Evolutionary conservation across 1,284 basidiomycete genomes (phyloP).

Genomic region (Porodaedalea pini): DNA sequence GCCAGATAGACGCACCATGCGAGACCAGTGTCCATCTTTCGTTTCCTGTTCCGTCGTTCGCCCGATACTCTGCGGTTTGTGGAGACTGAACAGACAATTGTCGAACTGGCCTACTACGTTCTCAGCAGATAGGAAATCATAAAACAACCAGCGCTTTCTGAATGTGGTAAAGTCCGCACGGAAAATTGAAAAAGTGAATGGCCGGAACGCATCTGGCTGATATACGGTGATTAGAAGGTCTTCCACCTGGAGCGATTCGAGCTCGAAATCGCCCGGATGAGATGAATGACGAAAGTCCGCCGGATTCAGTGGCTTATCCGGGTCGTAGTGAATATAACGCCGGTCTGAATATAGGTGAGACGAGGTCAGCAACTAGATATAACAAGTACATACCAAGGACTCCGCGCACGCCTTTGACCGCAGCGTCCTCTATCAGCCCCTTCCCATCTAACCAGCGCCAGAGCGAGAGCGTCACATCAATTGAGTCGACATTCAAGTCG

Average conservation of each 20-base stretch:
- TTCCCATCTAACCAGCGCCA: constrained; percentile 95
- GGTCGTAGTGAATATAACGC: constrained; percentile 86
- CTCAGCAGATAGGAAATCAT: constrained; percentile 88
- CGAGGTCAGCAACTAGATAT: not conserved
- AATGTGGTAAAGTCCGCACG: constrained; percentile 85
- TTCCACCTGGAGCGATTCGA: constrained; percentile 86
- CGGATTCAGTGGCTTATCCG: constrained; percentile 73
- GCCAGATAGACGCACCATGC: constrained; percentile 66
- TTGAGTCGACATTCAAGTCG: constrained; percentile 88
- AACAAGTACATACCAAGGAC: constrained; percentile 65
- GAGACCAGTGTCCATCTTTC: constrained; percentile 77
- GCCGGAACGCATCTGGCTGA: constrained; percentile 90
- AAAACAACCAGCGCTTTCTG: constrained; percentile 94
- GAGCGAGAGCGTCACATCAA: constrained; percentile 95
- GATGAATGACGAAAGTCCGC: constrained; percentile 75
- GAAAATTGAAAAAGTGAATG: constrained; percentile 95
- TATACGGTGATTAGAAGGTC: constrained; percentile 94
- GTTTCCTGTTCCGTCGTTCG: constrained; percentile 82
- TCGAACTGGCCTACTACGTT: constrained; percentile 97
- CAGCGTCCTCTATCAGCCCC: constrained; percentile 87
- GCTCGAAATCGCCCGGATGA: constrained; percentile 85
- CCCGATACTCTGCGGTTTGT: constrained; percentile 95
- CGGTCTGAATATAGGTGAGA: constrained; percentile 57
- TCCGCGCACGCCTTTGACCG: constrained; percentile 91
- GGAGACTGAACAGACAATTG: constrained; percentile 95